A percentile compares a stretch with the other conserved stretches of the same genome.
These are phyloP conservation scores for Plantago major DNA, from an alignment of 257 asterid genomes.

Conservation along the genomic window DNA sequence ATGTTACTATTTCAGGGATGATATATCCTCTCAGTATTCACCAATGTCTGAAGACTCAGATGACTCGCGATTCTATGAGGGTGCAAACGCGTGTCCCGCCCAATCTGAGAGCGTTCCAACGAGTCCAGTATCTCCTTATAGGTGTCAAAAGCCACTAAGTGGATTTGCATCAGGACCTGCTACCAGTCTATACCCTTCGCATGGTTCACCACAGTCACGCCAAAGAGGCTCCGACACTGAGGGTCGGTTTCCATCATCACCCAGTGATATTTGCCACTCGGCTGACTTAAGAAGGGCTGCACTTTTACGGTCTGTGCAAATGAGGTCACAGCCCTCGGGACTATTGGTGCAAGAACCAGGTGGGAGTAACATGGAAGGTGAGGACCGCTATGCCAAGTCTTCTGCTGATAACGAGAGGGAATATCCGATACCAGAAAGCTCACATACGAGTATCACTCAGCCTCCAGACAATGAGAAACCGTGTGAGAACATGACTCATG, in stretches of 20 bases:
- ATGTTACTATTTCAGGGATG: conserved; percentile 60
- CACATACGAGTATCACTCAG: conserved; percentile 28
- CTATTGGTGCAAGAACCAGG: conserved; percentile 47
- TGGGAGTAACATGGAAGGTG: conserved; percentile 45
- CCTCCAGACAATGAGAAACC: conserved; percentile 40
- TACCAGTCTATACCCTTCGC: conserved; percentile 43
- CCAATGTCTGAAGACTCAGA: conserved; percentile 99
- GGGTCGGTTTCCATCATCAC: conserved; percentile 93
- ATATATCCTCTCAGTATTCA: conserved; percentile 67
- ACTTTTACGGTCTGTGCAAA: conserved; percentile 83
- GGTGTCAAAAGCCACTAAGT: conserved; percentile 56
- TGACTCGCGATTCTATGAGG: conserved; percentile 69
- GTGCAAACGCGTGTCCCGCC: conserved; percentile 48
- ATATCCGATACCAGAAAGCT: conserved; percentile 46
- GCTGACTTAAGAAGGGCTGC: conserved; percentile 91
- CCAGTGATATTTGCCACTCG: conserved; percentile 97
- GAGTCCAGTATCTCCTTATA: conserved; percentile 87
- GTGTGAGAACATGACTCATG: conserved; percentile 30
- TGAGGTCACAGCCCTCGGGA: conserved; percentile 74
- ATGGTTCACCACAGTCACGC: conserved; percentile 54
- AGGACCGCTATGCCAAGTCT: conserved; percentile 56
- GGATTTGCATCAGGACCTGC: conserved; percentile 42
- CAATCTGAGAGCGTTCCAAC: conserved; percentile 83
- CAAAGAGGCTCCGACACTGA: conserved; percentile 88
- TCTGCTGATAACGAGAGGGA: conserved; percentile 36